Percentiles rank a stretch among this genome's conserved stretches.
Evolutionary conservation across 1,139 yeast genomes (phyloP).

Genomic region (Scheffersomyces cryptocercus): DNA sequence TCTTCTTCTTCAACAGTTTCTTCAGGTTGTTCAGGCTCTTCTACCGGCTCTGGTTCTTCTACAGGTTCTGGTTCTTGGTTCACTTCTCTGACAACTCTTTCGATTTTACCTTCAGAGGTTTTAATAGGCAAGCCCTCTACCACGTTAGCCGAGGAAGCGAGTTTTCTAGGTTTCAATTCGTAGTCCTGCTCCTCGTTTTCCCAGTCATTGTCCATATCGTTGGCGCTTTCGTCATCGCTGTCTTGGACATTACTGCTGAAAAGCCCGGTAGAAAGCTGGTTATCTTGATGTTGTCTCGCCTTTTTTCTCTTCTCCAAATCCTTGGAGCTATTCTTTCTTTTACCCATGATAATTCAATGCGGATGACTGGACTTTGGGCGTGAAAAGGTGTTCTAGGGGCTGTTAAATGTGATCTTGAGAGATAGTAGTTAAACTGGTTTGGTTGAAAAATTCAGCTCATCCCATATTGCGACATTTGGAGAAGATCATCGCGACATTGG

Average conservation of each 20-base stretch:
- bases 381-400: no score
- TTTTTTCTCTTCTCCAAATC: conserved; percentile 49
- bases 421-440: no score
- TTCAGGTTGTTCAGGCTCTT: conserved; percentile 17
- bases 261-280: conserved; percentile 45
- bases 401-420: not conserved
- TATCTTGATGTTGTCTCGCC: conserved; percentile 50
- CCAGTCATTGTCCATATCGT: conserved; percentile 27
- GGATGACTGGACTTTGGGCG: not conserved
- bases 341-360: conserved; percentile 37
- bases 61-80: conserved; percentile 20
- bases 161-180: conserved; percentile 58
- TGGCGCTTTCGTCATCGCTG: conserved; percentile 8
- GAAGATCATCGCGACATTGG: no score
- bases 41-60: conserved; percentile 14
- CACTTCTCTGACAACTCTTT: conserved; percentile 53
- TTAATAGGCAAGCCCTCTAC: conserved; percentile 85
- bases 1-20: conserved; percentile 37
- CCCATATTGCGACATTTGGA: not conserved
- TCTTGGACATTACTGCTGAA: conserved; percentile 26
- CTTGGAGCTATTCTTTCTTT: conserved; percentile 43
- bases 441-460: conserved; percentile 1
- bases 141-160: conserved; percentile 38
- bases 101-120: conserved; percentile 65
- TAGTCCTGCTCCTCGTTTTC: conserved; percentile 73